Percentiles rank a stretch among this genome's conserved stretches.
Evolutionary conservation across 169 alveolate species (phyloP).

Genomic region (Plasmodium coatneyi): DNA sequence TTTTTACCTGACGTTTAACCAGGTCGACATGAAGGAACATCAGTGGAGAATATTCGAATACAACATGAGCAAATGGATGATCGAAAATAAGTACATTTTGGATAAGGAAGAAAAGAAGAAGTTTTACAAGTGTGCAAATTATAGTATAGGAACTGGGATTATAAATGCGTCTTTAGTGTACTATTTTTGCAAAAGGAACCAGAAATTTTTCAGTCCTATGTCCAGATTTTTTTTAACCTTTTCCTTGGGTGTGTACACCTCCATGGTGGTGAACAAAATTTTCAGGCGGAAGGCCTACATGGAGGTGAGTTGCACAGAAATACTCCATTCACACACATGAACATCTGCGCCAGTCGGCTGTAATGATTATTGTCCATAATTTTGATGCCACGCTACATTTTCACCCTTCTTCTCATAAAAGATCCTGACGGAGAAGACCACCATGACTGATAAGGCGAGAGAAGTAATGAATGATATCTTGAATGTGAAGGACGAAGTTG

Average conservation of each 20-base stretch:
- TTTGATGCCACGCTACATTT: not conserved
- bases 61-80: slow-evolving; percentile 73
- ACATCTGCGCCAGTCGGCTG: not conserved
- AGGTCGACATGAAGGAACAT: slow-evolving; percentile 62
- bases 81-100: slow-evolving; percentile 62
- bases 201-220: slow-evolving; percentile 19
- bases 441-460: slow-evolving; percentile 61
- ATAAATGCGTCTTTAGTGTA: slow-evolving; percentile 53
- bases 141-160: slow-evolving; percentile 58
- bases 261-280: slow-evolving; percentile 62
- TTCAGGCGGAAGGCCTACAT: slow-evolving; percentile 61
- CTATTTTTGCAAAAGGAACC: slow-evolving; percentile 39
- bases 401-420: not conserved
- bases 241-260: slow-evolving; percentile 63
- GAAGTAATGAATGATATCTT: slow-evolving; percentile 59
- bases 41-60: slow-evolving; percentile 68
- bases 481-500: slow-evolving; percentile 12
- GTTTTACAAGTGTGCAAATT: slow-evolving; percentile 64
- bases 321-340: not conserved
- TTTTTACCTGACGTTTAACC: not conserved
- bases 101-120: slow-evolving; percentile 62
- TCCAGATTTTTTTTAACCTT: slow-evolving; percentile 53
- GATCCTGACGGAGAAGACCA: slow-evolving; percentile 49
- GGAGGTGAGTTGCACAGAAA: slow-evolving; percentile 4
- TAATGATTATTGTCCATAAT: not conserved